These are phyloP conservation scores for Caryopteris hybrid DNA, from an alignment of 305 asterid genomes.

Conservation along the genomic window DNA sequence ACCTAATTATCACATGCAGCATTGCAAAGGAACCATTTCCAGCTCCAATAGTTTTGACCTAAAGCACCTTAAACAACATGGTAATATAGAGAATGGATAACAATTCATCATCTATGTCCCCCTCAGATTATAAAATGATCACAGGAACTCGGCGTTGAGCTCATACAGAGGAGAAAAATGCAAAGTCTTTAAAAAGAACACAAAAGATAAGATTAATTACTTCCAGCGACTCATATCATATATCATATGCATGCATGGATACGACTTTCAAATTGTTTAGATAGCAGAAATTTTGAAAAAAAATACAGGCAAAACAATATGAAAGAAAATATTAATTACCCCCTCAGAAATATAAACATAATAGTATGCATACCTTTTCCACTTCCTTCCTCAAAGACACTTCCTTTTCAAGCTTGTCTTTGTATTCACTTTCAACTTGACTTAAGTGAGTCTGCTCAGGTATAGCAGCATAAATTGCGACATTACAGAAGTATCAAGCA, in stretches of 20 bases:
- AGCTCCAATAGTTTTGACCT: no score
- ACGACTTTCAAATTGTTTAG: background rate
- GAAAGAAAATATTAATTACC: background rate
- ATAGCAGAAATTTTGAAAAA: background rate
- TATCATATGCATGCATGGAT: background rate
- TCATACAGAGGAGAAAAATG: background rate
- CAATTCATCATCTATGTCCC: background rate
- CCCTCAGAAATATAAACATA: background rate
- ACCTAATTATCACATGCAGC: no score
- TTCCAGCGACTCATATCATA: background rate
- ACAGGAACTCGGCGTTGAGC: background rate
- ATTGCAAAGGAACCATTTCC: no score
- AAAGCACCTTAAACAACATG: background rate
- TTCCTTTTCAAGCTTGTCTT: conserved; percentile 81
- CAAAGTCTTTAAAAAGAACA: background rate
- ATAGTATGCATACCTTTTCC: conserved; percentile 51
- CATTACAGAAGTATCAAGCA: conserved; percentile 11
- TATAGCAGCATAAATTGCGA: conserved; percentile 15
- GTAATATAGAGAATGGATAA: background rate
- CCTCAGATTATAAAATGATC: background rate
- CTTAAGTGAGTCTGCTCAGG: conserved; percentile 61
- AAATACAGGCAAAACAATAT: background rate
- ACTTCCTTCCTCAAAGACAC: conserved; percentile 50
- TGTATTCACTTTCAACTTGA: conserved; percentile 70
- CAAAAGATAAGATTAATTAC: background rate